A percentile compares a stretch with the other conserved stretches of the same genome.
These are phyloP conservation scores for Phanerodontia chrysosporium DNA, from an alignment of 768 basidiomycete species.

Conservation along the genomic window DNA sequence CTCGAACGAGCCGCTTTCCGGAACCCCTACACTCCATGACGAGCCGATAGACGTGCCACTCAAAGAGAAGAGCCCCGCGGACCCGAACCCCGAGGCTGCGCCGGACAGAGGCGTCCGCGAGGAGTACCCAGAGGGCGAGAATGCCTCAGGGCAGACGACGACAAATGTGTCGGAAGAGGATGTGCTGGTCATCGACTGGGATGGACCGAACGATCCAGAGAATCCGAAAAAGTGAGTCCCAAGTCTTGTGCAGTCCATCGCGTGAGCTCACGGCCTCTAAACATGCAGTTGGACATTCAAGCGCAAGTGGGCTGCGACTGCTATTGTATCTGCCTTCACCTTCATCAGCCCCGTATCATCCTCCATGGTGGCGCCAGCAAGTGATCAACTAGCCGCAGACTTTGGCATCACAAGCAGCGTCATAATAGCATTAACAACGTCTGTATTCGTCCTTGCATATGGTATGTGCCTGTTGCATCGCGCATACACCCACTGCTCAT, in stretches of 20 bases:
- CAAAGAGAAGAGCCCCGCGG: background rate
- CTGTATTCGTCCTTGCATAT: slow-evolving; percentile 57
- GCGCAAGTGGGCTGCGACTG: slow-evolving; percentile 49
- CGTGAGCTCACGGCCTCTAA: background rate
- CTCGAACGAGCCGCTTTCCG: background rate
- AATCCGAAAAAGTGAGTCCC: slow-evolving; percentile 36
- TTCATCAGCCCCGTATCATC: slow-evolving; percentile 51
- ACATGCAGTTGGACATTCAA: slow-evolving; percentile 48
- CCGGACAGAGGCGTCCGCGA: background rate
- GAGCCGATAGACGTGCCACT: slow-evolving; percentile 8
- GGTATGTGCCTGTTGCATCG: slow-evolving; percentile 32
- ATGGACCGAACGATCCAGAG: slow-evolving; percentile 31
- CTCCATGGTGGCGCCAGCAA: slow-evolving; percentile 70
- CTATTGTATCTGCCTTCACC: slow-evolving; percentile 21
- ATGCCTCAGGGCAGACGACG: background rate
- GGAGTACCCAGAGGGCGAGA: background rate
- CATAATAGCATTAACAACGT: slow-evolving; percentile 53
- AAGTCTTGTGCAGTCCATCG: background rate
- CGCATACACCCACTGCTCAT: background rate
- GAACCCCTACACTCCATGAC: slow-evolving; percentile 3
- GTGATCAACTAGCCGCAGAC: slow-evolving; percentile 41
- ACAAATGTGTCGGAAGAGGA: background rate
- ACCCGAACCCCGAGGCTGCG: slow-evolving; percentile 9
- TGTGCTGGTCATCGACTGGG: slow-evolving; percentile 29
- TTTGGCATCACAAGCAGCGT: slow-evolving; percentile 51